Percentiles rank a stretch among this genome's conserved stretches.
phyloP scores from a whole-genome alignment of 1,284 basidiomycete species.

The Chondrostereum purpureum region DNA sequence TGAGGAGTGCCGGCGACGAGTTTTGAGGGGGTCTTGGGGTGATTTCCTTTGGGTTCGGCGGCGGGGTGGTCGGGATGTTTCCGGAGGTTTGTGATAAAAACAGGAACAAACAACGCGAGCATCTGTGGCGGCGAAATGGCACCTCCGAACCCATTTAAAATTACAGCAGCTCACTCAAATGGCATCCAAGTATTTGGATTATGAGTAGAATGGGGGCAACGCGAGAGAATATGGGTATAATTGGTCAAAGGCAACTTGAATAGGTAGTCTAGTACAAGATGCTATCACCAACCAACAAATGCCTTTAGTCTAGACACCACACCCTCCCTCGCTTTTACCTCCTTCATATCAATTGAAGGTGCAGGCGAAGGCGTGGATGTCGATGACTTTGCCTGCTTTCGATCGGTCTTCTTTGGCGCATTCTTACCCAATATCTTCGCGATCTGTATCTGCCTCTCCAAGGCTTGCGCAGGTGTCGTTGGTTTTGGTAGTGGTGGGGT shows the following conservation, averaged over 20 bases:
- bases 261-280: neutral
- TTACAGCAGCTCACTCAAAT: no score
- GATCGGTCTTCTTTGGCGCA: neutral
- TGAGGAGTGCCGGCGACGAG: constrained; percentile 38
- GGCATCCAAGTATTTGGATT: no score
- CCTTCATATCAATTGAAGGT: neutral
- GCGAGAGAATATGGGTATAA: no score
- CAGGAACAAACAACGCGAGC: constrained; percentile 1
- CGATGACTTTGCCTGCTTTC: neutral
- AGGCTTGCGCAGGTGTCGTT: neutral
- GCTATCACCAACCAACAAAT: neutral
- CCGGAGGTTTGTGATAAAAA: neutral
- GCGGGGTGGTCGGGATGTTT: neutral
- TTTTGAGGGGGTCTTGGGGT: constrained; percentile 27
- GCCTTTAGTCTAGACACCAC: neutral
- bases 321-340: neutral
- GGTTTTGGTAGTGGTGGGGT: no score
- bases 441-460: neutral
- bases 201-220: no score
- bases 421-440: neutral
- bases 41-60: constrained; percentile 54
- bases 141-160: no score
- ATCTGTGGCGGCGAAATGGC: neutral
- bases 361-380: neutral
- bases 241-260: neutral